Percentiles rank a stretch among this genome's conserved stretches.
Evolutionary conservation across 768 basidiomycete genomes (phyloP).

Genomic region (Xerocomellus amylosporus): DNA sequence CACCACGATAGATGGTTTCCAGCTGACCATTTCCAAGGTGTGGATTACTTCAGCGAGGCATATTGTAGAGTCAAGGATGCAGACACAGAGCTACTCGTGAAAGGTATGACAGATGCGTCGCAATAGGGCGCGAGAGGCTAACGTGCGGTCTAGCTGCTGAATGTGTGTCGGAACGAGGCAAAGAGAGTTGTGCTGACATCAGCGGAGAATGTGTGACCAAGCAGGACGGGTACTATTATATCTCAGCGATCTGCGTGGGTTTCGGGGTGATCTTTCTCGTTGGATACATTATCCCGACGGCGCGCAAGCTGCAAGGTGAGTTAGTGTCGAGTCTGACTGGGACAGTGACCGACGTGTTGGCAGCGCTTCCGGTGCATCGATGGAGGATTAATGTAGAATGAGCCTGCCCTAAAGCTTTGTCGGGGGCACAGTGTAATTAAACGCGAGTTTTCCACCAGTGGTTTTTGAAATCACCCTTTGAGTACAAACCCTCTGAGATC

Average conservation of each 20-base stretch:
- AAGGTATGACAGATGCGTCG: constrained; percentile 42
- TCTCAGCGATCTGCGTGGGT: constrained; percentile 73
- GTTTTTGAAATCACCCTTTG: constrained; percentile 20
- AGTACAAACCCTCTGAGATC: constrained; percentile 5
- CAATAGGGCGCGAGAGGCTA: neutral
- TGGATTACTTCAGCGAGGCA: constrained; percentile 85
- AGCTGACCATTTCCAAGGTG: constrained; percentile 46
- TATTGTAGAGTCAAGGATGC: constrained; percentile 72
- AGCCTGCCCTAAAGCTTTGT: constrained; percentile 36
- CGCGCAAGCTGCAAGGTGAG: constrained; percentile 82
- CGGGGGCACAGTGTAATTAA: constrained; percentile 14
- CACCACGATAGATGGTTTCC: neutral
- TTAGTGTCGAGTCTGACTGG: neutral
- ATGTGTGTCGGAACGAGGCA: constrained; percentile 92
- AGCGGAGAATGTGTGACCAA: constrained; percentile 81
- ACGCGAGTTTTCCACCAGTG: constrained; percentile 25
- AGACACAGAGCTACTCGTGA: constrained; percentile 47
- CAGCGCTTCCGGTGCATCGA: constrained; percentile 65
- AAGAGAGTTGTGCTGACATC: constrained; percentile 67
- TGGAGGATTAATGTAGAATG: constrained; percentile 59
- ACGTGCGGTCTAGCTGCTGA: constrained; percentile 57
- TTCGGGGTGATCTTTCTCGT: constrained; percentile 75
- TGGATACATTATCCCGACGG: constrained; percentile 79
- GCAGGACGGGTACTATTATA: constrained; percentile 89
- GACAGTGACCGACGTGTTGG: constrained; percentile 5